These are phyloP conservation scores for Cyclostephanos invisitatus DNA, from an alignment of 108 stramenopile species.

Conservation along the genomic window DNA sequence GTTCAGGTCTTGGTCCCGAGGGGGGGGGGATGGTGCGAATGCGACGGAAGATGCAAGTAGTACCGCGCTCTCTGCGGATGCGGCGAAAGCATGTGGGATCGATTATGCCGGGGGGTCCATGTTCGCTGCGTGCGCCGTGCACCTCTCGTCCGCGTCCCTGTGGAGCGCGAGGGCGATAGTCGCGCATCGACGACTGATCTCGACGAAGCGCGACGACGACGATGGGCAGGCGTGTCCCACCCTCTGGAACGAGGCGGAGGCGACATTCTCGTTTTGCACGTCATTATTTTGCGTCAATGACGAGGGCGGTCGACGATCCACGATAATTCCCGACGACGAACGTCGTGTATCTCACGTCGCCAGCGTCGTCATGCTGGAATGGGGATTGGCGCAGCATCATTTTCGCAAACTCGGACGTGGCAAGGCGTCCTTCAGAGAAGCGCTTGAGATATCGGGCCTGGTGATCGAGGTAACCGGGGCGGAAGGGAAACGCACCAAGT, in stretches of 20 bases:
- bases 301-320: not conserved
- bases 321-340: constrained; percentile 8
- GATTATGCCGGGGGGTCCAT: not conserved
- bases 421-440: constrained; percentile 60
- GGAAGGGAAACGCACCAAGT: constrained; percentile 89
- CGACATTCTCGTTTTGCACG: constrained; percentile 32
- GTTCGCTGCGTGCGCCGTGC: constrained; percentile 32
- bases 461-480: constrained; percentile 83
- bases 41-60: not conserved
- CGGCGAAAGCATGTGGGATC: not conserved
- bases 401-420: constrained; percentile 65
- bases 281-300: constrained; percentile 25
- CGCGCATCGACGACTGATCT: constrained; percentile 72
- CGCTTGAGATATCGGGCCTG: constrained; percentile 63
- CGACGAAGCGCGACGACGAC: constrained; percentile 51
- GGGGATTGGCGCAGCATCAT: constrained; percentile 88
- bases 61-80: not conserved
- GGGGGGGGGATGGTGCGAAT: constrained; percentile 4
- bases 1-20: constrained; percentile 29
- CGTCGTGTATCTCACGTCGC: constrained; percentile 22
- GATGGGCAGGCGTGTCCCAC: constrained; percentile 59
- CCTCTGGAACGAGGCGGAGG: constrained; percentile 58
- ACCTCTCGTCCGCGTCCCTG: constrained; percentile 30
- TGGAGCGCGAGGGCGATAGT: constrained; percentile 76
- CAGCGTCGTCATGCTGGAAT: constrained; percentile 76